These are phyloP conservation scores for Vicia sativa DNA, from an alignment of 306 rosid species.

Conservation along the genomic window DNA sequence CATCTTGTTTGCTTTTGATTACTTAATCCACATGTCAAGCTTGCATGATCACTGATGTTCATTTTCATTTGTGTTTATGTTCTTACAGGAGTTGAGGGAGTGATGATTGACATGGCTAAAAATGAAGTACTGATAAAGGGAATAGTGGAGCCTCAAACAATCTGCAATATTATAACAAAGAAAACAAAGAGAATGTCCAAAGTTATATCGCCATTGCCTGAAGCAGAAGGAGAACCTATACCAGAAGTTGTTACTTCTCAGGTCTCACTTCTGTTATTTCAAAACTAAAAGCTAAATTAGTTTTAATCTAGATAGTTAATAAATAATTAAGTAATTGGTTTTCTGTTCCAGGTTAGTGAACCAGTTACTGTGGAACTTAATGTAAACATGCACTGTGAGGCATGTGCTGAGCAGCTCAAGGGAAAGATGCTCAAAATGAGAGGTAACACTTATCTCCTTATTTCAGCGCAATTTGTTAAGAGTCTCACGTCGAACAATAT, in stretches of 20 bases:
- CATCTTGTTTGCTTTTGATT: slow-evolving; percentile 15
- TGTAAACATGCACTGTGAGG: slow-evolving; percentile 90
- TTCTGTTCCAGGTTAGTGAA: slow-evolving; percentile 60
- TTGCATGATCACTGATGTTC: not conserved
- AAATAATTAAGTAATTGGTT: slow-evolving; percentile 24
- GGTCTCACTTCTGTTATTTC: slow-evolving; percentile 43
- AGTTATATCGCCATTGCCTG: slow-evolving; percentile 77
- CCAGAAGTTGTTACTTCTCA: slow-evolving; percentile 73
- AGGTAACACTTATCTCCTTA: slow-evolving; percentile 50
- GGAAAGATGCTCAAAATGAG: slow-evolving; percentile 82
- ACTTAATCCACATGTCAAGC: not conserved
- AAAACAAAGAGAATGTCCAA: slow-evolving; percentile 64
- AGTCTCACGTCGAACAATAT: too few species aligned
- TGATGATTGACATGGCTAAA: slow-evolving; percentile 62
- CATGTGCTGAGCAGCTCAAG: slow-evolving; percentile 87
- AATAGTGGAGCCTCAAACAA: slow-evolving; percentile 76
- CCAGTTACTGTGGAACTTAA: slow-evolving; percentile 71
- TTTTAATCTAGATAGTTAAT: not conserved
- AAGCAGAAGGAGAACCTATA: slow-evolving; percentile 71
- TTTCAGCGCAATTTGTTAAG: not conserved
- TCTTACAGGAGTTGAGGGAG: slow-evolving; percentile 74
- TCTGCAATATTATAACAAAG: slow-evolving; percentile 65
- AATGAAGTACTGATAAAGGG: slow-evolving; percentile 86
- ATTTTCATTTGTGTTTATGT: not conserved
- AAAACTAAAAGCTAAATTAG: not conserved